Evolutionary conservation across 495 filamentous ascomycete genomes (phyloP).

Genomic region (Neurospora cerealis): DNA sequence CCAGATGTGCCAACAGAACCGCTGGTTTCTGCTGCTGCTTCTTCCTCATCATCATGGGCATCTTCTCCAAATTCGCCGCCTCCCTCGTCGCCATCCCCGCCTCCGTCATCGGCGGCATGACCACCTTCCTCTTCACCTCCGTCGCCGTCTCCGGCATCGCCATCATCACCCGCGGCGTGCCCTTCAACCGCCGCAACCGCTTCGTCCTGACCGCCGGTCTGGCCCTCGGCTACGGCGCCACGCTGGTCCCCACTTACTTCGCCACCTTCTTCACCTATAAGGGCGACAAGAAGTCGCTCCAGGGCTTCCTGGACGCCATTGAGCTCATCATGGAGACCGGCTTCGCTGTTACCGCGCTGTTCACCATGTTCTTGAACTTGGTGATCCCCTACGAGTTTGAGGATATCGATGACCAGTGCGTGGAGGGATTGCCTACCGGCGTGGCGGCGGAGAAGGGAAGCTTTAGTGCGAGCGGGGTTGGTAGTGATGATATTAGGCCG

Average conservation of each 20-base stretch:
- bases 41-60: conserved; percentile 79
- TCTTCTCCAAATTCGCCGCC: conserved; percentile 91
- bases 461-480: not conserved
- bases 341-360: conserved; percentile 60
- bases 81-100: conserved; percentile 72
- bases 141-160: conserved; percentile 81
- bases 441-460: not conserved
- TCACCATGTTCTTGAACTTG: conserved; percentile 65
- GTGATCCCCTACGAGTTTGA: conserved; percentile 64
- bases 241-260: conserved; percentile 72
- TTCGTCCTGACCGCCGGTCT: conserved; percentile 80
- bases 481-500: not conserved
- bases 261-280: conserved; percentile 60
- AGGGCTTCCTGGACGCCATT: conserved; percentile 77
- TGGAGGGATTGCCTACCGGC: not conserved
- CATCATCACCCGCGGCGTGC: conserved; percentile 62
- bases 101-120: conserved; percentile 84
- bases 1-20: conserved; percentile 78
- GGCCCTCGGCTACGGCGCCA: conserved; percentile 70
- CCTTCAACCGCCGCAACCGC: conserved; percentile 75
- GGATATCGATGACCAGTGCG: conserved; percentile 13
- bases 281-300: conserved; percentile 59
- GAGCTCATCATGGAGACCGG: conserved; percentile 73
- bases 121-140: conserved; percentile 77
- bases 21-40: conserved; percentile 68